phyloP scores from a whole-genome alignment of 306 rosid genomes.

The Hylodesmum podocarpum region DNA sequence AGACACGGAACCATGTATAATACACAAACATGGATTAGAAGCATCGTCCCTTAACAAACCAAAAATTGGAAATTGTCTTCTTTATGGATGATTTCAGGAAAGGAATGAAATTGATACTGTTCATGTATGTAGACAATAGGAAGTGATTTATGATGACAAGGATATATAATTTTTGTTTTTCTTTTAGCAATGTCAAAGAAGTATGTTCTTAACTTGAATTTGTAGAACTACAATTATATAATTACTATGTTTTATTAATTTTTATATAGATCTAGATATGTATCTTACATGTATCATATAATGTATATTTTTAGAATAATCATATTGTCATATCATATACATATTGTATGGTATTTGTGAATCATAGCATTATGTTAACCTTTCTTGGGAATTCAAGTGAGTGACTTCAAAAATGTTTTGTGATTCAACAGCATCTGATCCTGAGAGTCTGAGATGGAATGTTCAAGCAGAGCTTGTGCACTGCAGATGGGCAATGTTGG shows the following conservation, averaged over 20 bases:
- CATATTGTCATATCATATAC: not conserved
- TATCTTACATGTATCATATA: not conserved
- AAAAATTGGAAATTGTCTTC: not conserved
- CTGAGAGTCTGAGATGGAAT: conserved; percentile 30
- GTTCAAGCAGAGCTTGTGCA: conserved; percentile 38
- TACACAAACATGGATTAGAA: not conserved
- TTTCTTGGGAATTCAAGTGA: not conserved
- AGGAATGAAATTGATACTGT: not conserved
- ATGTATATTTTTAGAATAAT: not conserved
- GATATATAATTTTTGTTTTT: not conserved
- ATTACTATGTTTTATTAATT: not conserved
- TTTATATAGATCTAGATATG: not conserved
- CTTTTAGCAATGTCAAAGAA: not conserved
- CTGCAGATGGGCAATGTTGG: conserved; percentile 40
- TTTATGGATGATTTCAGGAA: not conserved
- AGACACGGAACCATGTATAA: not conserved
- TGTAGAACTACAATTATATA: not conserved
- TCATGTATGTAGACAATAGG: not conserved
- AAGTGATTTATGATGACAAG: not conserved
- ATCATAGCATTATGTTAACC: not conserved
- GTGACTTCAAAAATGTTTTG: not conserved
- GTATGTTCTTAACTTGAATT: not conserved
- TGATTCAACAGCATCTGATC: conserved; percentile 23
- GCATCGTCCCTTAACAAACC: not conserved
- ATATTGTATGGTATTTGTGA: not conserved